phyloP scores from a whole-genome alignment of 805 yeast genomes.

The Huiozyma sinensis region DNA sequence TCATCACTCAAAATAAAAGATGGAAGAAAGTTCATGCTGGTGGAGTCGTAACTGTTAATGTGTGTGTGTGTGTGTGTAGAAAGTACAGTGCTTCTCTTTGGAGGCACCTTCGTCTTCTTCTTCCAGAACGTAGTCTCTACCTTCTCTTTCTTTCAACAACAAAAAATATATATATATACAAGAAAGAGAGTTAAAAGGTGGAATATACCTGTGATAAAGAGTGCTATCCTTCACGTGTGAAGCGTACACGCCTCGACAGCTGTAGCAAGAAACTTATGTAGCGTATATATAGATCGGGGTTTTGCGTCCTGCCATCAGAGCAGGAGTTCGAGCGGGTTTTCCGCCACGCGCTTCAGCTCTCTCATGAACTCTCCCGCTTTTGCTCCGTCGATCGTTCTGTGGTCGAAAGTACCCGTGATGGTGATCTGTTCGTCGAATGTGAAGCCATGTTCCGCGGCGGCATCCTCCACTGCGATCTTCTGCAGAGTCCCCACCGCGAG shows the following conservation, averaged over 20 bases:
- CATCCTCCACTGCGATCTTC: constrained; percentile 88
- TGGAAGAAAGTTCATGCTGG: constrained; percentile 24
- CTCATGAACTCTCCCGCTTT: constrained; percentile 94
- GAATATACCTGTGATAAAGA: no score
- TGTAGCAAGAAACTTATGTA: no score
- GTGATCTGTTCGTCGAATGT: constrained; percentile 84
- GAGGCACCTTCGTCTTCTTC: no score
- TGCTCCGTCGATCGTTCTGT: constrained; percentile 96
- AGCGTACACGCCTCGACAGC: no score
- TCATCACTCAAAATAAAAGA: constrained; percentile 30
- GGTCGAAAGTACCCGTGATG: constrained; percentile 95
- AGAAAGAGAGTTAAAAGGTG: not conserved
- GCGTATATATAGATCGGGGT: no score
- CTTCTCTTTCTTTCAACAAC: not conserved
- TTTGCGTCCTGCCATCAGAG: constrained; percentile 42
- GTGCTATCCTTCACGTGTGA: no score
- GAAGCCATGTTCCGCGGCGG: constrained; percentile 82
- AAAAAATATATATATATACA: not conserved
- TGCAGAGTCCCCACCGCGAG: constrained; percentile 90
- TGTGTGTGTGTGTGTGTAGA: not conserved
- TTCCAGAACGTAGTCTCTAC: no score
- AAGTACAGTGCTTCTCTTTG: no score
- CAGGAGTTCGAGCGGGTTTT: constrained; percentile 91
- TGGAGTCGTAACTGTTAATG: not conserved
- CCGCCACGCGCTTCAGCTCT: constrained; percentile 81